These are phyloP conservation scores for Mycosphaerella sp. DNA, from an alignment of 2,329 filamentous ascomycete genomes.

Conservation along the genomic window DNA sequence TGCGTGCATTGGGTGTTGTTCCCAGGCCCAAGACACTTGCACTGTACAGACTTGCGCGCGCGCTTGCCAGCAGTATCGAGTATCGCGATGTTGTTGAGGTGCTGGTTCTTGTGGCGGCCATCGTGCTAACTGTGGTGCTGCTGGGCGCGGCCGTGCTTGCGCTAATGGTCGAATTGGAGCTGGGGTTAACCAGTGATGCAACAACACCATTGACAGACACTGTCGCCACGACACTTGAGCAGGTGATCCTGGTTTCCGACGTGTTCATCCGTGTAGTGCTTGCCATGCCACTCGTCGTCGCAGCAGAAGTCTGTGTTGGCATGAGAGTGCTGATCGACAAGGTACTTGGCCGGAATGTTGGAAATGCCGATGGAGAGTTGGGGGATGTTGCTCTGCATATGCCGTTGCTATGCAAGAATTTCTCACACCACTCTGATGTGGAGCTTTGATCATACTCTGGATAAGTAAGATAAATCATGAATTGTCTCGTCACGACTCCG, in stretches of 20 bases:
- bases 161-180: neutral
- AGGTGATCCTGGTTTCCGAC: neutral
- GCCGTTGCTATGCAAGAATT: conserved; percentile 3
- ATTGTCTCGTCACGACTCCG: conserved; percentile 3
- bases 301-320: neutral
- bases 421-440: conserved; percentile 3
- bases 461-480: conserved; percentile 2
- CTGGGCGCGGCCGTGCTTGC: neutral
- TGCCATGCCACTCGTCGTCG: neutral
- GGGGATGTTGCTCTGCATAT: conserved; percentile 5
- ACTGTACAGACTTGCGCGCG: conserved; percentile 1
- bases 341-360: conserved; percentile 3
- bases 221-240: neutral
- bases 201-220: neutral
- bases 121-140: neutral
- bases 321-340: neutral
- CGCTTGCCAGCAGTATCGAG: conserved; percentile 2
- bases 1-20: neutral
- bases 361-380: conserved; percentile 8
- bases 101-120: neutral
- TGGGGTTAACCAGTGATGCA: neutral
- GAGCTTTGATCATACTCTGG: conserved; percentile 5
- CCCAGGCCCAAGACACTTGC: neutral
- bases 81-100: neutral
- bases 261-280: neutral